These are phyloP conservation scores for Oidiodendron maius DNA, from an alignment of 495 filamentous ascomycete species.

Conservation along the genomic window DNA sequence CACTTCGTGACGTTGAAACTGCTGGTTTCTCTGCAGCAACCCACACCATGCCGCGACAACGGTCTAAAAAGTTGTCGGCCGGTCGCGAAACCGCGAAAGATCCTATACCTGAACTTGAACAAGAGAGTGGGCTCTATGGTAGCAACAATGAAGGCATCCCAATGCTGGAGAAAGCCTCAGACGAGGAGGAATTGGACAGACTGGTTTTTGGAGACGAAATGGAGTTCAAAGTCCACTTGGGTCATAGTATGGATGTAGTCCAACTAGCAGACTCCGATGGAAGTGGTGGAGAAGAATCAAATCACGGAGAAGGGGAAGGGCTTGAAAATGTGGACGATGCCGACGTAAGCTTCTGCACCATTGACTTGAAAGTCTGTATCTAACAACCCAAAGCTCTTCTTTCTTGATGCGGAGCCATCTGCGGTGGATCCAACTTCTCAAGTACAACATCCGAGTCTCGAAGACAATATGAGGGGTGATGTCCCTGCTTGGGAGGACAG, in stretches of 20 bases:
- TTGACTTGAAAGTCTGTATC: constrained; percentile 9
- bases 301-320: constrained; percentile 20
- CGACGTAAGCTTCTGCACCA: constrained; percentile 41
- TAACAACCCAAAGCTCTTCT: constrained; percentile 53
- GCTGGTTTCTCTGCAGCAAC: constrained; percentile 9
- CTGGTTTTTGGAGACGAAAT: constrained; percentile 79
- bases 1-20: background rate
- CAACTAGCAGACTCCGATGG: constrained; percentile 4
- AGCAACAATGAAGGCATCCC: constrained; percentile 33
- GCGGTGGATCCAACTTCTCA: constrained; percentile 41
- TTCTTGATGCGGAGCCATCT: constrained; percentile 55
- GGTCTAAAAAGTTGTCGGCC: constrained; percentile 35
- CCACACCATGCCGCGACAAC: constrained; percentile 31
- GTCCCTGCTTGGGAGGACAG: constrained; percentile 84
- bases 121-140: constrained; percentile 4
- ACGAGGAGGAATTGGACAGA: constrained; percentile 77
- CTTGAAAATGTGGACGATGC: constrained; percentile 55
- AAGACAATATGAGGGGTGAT: constrained; percentile 30
- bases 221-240: constrained; percentile 69
- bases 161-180: constrained; percentile 61
- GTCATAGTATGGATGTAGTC: constrained; percentile 27
- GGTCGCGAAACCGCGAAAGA: constrained; percentile 30
- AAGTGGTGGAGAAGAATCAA: constrained; percentile 5
- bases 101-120: constrained; percentile 26
- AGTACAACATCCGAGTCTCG: constrained; percentile 26